These are phyloP conservation scores for Nymphaea colorata DNA, from an alignment of 164 flowering plant genomes.

Conservation along the genomic window DNA sequence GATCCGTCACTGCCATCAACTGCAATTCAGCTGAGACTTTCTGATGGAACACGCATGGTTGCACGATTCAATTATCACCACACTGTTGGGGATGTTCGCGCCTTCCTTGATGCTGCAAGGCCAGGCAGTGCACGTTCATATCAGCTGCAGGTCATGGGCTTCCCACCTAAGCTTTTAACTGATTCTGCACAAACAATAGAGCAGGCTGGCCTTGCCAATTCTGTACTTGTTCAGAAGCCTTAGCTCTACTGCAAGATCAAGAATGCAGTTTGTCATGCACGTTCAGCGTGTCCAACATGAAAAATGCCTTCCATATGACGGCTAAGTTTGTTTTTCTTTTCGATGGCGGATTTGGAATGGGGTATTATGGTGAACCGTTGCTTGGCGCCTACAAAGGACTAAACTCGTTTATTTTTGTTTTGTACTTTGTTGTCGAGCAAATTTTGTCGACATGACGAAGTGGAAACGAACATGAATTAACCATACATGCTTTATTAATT, in stretches of 20 bases:
- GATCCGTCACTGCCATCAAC: slow-evolving; percentile 54
- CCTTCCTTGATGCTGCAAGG: slow-evolving; percentile 71
- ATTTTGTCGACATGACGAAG: too few relatives aligned
- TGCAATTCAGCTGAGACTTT: slow-evolving; percentile 71
- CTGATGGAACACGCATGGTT: slow-evolving; percentile 84
- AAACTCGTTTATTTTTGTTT: too few relatives aligned
- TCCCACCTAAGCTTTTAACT: slow-evolving; percentile 75
- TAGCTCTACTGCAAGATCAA: slow-evolving; percentile 10
- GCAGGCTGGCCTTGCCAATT: slow-evolving; percentile 84
- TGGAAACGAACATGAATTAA: too few relatives aligned
- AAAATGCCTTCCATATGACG: too few relatives aligned
- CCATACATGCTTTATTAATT: too few relatives aligned
- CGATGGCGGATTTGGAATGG: too few relatives aligned
- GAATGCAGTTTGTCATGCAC: too few relatives aligned
- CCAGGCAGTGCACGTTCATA: slow-evolving; percentile 45
- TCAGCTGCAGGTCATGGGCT: slow-evolving; percentile 68
- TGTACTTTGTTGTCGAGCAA: too few relatives aligned
- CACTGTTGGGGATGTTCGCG: slow-evolving; percentile 60
- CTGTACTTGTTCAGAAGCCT: slow-evolving; percentile 77
- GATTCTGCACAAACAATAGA: slow-evolving; percentile 69
- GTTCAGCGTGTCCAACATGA: too few relatives aligned
- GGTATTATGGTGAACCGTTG: too few relatives aligned
- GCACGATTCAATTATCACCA: slow-evolving; percentile 72
- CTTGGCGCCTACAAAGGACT: too few relatives aligned
- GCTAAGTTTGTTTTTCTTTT: too few relatives aligned